phyloP scores from a whole-genome alignment of 257 asterid genomes.

The Solanum corneliomulleri region DNA sequence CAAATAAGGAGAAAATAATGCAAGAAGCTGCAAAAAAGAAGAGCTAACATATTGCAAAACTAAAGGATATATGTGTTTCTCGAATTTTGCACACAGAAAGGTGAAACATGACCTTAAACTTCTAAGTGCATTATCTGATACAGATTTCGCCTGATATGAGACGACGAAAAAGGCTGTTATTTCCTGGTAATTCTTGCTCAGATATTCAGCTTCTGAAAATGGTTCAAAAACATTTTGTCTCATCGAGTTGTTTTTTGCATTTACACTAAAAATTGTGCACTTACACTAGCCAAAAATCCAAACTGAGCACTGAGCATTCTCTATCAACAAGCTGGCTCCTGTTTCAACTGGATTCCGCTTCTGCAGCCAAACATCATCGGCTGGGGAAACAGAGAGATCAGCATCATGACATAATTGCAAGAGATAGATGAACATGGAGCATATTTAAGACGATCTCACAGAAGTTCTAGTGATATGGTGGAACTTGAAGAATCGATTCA shows the following conservation, averaged over 20 bases:
- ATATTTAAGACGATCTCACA: background rate
- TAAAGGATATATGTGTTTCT: background rate
- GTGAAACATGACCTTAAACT: constrained; percentile 10
- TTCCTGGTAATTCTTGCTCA: constrained; percentile 12
- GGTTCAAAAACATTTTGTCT: background rate
- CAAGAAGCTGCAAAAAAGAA: background rate
- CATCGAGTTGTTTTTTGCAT: constrained; percentile 15
- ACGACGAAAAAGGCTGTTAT: constrained; percentile 8
- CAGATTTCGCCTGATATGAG: constrained; percentile 4
- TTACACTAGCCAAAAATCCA: constrained; percentile 24
- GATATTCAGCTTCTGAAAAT: constrained; percentile 21
- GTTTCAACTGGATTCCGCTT: constrained; percentile 43
- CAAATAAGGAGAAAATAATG: background rate
- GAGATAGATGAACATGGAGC: background rate
- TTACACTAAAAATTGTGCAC: constrained; percentile 22
- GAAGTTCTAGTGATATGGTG: background rate
- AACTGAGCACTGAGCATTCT: constrained; percentile 10
- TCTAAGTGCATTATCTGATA: constrained; percentile 5
- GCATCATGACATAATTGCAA: background rate
- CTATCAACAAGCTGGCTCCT: constrained; percentile 63
- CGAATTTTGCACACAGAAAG: constrained; percentile 13
- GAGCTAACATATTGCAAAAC: background rate
- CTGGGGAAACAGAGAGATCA: constrained; percentile 13
- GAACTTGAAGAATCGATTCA: background rate
- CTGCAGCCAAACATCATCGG: constrained; percentile 48